Percentiles rank a stretch among this genome's conserved stretches.
Evolutionary conservation across 192 early-diverging fungal species (phyloP).

Genomic region (Kickxella alabastrina): DNA sequence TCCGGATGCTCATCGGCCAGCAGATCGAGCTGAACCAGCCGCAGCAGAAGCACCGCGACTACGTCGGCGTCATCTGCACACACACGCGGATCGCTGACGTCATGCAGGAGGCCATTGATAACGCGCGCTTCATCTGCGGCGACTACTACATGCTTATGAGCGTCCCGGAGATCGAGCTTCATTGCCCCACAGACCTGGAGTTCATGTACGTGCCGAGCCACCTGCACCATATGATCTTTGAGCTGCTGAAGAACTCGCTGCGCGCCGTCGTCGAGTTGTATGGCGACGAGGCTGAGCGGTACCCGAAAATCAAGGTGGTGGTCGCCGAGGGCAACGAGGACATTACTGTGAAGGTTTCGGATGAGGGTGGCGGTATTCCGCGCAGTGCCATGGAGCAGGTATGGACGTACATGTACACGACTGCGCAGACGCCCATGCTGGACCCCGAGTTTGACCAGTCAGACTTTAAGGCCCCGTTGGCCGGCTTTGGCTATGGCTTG

Average conservation of each 20-base stretch:
- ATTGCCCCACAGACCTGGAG: constrained; percentile 71
- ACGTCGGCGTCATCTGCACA: constrained; percentile 94
- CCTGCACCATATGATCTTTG: constrained; percentile 96
- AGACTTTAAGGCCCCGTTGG: constrained; percentile 76
- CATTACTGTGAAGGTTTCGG: constrained; percentile 94
- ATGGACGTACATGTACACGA: constrained; percentile 95
- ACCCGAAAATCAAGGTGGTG: constrained; percentile 92
- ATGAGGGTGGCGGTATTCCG: constrained; percentile 93
- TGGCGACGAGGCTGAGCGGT: constrained; percentile 78
- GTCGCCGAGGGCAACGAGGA: constrained; percentile 87
- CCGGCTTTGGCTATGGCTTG: constrained; percentile 92
- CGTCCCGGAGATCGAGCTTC: constrained; percentile 73
- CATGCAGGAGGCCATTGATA: constrained; percentile 82
- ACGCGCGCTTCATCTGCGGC: constrained; percentile 86
- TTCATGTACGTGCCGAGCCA: constrained; percentile 97
- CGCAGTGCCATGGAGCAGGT: constrained; percentile 82
- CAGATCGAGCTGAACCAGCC: constrained; percentile 69
- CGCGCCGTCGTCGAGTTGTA: constrained; percentile 91
- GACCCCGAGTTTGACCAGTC: constrained; percentile 69
- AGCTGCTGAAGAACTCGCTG: constrained; percentile 95
- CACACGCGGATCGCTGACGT: constrained; percentile 77
- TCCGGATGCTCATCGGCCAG: constrained; percentile 93
- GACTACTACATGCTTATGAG: constrained; percentile 85
- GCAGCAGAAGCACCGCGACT: constrained; percentile 59
- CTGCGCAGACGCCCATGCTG: constrained; percentile 65